A percentile compares a stretch with the other conserved stretches of the same genome.
Conservation (phyloP, 78 protist genomes). For the Neovahlkampfia damariscottae region DNA sequence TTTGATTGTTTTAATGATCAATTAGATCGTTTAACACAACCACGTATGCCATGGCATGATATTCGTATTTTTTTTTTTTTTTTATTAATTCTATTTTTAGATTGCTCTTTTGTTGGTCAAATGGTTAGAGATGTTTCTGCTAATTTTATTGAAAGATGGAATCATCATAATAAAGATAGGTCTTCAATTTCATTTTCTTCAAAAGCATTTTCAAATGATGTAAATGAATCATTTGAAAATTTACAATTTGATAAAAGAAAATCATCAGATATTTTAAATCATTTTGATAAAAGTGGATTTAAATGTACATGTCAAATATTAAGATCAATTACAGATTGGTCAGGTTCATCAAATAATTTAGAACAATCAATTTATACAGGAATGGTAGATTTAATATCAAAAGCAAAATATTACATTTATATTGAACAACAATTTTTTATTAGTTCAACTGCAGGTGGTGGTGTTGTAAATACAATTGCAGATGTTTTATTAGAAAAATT, state of each 20-base stretch:
- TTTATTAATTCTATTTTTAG: no score
- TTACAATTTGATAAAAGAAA: neutral
- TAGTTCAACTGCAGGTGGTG: neutral
- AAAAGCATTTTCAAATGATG: neutral
- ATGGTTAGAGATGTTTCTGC: constrained; percentile 60
- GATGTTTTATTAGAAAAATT: neutral
- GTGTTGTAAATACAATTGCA: neutral
- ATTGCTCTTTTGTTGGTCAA: constrained; percentile 33
- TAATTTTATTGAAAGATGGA: constrained; percentile 70
- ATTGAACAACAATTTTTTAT: constrained; percentile 73
- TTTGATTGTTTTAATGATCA: constrained; percentile 21
- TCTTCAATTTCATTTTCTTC: neutral
- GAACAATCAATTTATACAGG: constrained; percentile 56
- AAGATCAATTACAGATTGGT: constrained; percentile 24
- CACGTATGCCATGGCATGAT: constrained; percentile 91
- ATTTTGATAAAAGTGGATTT: neutral
- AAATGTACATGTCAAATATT: constrained; percentile 17
- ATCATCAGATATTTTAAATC: no score
- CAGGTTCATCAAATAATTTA: neutral
- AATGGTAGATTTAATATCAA: constrained; percentile 40
- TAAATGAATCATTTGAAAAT: neutral
- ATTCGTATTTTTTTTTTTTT: no score
- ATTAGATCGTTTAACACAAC: constrained; percentile 17
- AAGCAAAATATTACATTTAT: constrained; percentile 58
- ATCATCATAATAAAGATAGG: neutral